Evolutionary conservation across 163 green algal species (phyloP).

Genomic region (Chlorella variabilis): DNA sequence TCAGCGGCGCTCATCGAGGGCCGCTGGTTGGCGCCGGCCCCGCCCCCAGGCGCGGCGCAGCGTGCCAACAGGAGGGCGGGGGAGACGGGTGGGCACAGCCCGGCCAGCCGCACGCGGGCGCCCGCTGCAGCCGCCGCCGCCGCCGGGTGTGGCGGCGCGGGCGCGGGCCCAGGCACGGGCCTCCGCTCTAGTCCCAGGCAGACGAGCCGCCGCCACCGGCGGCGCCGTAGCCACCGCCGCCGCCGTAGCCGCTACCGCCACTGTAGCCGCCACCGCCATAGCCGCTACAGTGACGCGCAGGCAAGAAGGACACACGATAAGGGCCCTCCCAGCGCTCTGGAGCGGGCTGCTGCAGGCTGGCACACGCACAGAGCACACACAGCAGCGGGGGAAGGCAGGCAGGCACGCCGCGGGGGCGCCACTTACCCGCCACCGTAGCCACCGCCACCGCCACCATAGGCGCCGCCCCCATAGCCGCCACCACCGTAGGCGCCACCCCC

Average conservation of each 20-base stretch:
- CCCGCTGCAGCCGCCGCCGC: too few relatives aligned
- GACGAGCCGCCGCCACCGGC: slow-evolving; percentile 18
- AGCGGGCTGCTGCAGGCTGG: background rate
- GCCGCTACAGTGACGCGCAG: background rate
- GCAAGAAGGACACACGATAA: background rate
- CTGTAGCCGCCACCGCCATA: slow-evolving; percentile 7
- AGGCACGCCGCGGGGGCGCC: background rate
- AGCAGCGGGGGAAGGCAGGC: background rate
- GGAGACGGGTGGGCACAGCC: too few relatives aligned
- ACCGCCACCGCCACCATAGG: slow-evolving; percentile 23
- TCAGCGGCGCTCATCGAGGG: too few relatives aligned
- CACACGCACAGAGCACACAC: background rate
- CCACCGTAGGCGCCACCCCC: slow-evolving; percentile 18
- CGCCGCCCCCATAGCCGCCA: slow-evolving; percentile 30
- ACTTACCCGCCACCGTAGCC: slow-evolving; percentile 26
- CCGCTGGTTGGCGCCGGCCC: too few relatives aligned
- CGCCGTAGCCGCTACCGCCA: slow-evolving; percentile 1
- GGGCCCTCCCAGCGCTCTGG: too few relatives aligned
- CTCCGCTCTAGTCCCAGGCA: slow-evolving; percentile 50
- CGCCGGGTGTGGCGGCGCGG: too few relatives aligned
- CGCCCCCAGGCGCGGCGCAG: too few relatives aligned
- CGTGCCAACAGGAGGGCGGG: too few relatives aligned
- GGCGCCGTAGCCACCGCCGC: slow-evolving; percentile 20
- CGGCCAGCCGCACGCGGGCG: too few relatives aligned
- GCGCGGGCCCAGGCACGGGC: too few relatives aligned